Percentiles rank a stretch among this genome's conserved stretches.
These are phyloP conservation scores for Lasiodiplodia hormozganensis DNA, from an alignment of 2,329 filamentous ascomycete species.

Conservation along the genomic window DNA sequence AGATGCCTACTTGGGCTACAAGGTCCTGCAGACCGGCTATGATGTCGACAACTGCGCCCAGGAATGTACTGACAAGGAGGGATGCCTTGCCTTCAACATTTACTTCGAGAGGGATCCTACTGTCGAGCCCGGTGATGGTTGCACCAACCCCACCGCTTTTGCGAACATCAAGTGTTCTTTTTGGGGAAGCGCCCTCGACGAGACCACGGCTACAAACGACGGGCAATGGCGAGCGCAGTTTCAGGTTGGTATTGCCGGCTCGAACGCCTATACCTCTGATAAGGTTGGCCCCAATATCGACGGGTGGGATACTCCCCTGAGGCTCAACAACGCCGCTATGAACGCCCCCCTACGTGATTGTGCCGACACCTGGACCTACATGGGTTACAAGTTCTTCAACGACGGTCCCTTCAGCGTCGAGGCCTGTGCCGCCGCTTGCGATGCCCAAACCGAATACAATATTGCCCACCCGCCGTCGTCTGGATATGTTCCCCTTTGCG, in stretches of 20 bases:
- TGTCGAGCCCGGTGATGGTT: constrained; percentile 30
- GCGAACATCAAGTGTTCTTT: constrained; percentile 35
- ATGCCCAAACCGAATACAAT: constrained; percentile 24
- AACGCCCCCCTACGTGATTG: constrained; percentile 35
- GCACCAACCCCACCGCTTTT: constrained; percentile 31
- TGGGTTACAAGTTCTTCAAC: constrained; percentile 38
- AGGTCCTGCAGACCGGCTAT: constrained; percentile 25
- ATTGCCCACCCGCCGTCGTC: constrained; percentile 4
- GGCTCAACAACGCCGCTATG: constrained; percentile 37
- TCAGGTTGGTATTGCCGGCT: constrained; percentile 32
- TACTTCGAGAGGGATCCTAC: constrained; percentile 34
- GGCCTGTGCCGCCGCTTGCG: constrained; percentile 40
- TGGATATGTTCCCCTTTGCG: constrained; percentile 33
- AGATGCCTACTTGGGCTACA: constrained; percentile 13
- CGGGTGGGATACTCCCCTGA: constrained; percentile 30
- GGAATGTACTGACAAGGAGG: constrained; percentile 25
- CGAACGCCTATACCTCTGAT: constrained; percentile 32
- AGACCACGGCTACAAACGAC: constrained; percentile 35
- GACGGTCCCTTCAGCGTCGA: constrained; percentile 38
- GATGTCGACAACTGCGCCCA: constrained; percentile 29
- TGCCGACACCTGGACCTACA: constrained; percentile 35
- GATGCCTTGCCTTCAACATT: constrained; percentile 35
- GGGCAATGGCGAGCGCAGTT: constrained; percentile 36
- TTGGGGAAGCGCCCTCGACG: constrained; percentile 38
- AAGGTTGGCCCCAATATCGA: not conserved